A percentile compares a stretch with the other conserved stretches of the same genome.
Conservation (phyloP, 768 basidiomycete species). For the Inosperma sp. region DNA sequence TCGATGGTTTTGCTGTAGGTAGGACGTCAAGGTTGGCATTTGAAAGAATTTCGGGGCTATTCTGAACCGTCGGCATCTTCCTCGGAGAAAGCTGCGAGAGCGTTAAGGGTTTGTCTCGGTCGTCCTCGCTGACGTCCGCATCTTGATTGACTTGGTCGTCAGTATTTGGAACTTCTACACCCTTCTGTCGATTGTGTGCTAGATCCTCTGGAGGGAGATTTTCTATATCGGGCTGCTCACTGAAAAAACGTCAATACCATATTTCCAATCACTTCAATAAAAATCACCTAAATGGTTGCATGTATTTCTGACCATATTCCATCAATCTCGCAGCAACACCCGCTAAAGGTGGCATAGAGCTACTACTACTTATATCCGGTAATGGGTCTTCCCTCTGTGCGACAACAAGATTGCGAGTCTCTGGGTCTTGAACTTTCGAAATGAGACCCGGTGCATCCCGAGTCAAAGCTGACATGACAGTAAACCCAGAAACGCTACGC, state of each 20-base stretch:
- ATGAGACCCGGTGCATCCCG: not conserved
- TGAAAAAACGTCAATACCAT: not conserved
- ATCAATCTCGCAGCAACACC: constrained; percentile 47
- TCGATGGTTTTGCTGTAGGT: constrained; percentile 18
- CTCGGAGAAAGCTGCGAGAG: constrained; percentile 23
- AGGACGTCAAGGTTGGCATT: too few relatives aligned
- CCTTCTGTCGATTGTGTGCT: not conserved
- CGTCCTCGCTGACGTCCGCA: not conserved
- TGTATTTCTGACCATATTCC: constrained; percentile 44
- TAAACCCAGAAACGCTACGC: not conserved
- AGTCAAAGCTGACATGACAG: constrained; percentile 7
- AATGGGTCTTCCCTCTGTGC: constrained; percentile 13
- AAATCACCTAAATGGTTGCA: constrained; percentile 39
- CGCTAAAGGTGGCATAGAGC: constrained; percentile 24
- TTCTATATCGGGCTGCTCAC: not conserved
- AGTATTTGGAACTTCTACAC: not conserved
- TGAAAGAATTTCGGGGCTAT: too few relatives aligned
- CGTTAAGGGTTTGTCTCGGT: constrained; percentile 16
- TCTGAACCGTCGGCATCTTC: constrained; percentile 10
- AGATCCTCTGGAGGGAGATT: too few relatives aligned
- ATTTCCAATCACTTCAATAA: constrained; percentile 7
- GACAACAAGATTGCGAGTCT: constrained; percentile 12
- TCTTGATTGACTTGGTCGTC: not conserved
- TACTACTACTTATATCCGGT: constrained; percentile 24
- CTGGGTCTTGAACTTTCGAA: not conserved